Evolutionary conservation across 2,329 filamentous ascomycete species (phyloP), one percentile per base, ranked within the genome.

Genomic region (Fonsecaea monophora): DNA sequence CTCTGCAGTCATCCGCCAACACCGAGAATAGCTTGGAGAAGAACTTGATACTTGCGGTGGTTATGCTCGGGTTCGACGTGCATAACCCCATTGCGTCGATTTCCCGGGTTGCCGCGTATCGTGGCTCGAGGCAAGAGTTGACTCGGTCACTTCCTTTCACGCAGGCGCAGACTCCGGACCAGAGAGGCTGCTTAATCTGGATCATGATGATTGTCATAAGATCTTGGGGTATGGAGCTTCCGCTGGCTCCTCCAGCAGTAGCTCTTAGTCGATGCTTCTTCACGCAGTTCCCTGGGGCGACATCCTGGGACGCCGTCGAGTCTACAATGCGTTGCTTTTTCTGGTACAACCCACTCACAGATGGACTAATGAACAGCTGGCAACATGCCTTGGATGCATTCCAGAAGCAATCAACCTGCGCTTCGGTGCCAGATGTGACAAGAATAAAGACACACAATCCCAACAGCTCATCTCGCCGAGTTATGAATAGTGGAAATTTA

Each of bases 11-110:
- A 3, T 67, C 67, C 35, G 40, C 57, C 34, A 37, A 40, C 21
- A 69, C 67, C 21, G 65, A 60, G 53, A 57, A 67, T 54, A 67
- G 67, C 37, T 56, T 67, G 54, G 65, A 69, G 50, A 67, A 67
- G 35, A 65, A 67, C 54, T 55, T 67, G 37, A 62, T 65, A 13
- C 62, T 67, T 42, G 65, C 61, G 8, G 56, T 69, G n/a, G 67
- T 69, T 4, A 54, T 69, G 32, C 65, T 65, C 58, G 59, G 67
- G 34, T 67, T 65, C 58, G 53, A 65, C 38, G 61, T 63, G 7
- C 61, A 65, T 53, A 65, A 53, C 12, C 65, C 56, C 2, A 35
- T 35, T n/a, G 53, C 53, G 15, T 40, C 58, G 15, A 32, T 58
- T 37, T 57, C 62, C 6, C 67, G 60, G 34, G 38, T 69, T 25